Evolutionary conservation across 495 filamentous ascomycete species (phyloP).

Genomic region (Penicillium lividum): DNA sequence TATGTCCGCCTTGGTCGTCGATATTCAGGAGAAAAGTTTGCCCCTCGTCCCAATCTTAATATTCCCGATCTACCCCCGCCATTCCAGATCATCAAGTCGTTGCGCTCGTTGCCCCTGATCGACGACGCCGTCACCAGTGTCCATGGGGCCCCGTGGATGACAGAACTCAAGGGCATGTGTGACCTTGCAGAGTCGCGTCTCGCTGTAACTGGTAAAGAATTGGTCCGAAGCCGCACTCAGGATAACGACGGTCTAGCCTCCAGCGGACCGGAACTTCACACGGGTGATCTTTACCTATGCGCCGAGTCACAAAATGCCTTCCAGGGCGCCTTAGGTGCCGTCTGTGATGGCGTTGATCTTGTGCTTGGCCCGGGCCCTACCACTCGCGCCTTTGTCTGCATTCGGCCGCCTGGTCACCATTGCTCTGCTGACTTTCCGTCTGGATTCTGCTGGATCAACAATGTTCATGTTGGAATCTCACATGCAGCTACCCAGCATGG

Average conservation of each 20-base stretch:
- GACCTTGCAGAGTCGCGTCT: slow-evolving; percentile 72
- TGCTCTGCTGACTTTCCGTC: slow-evolving; percentile 86
- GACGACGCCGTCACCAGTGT: slow-evolving; percentile 76
- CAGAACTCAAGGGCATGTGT: slow-evolving; percentile 84
- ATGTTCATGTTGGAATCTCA: slow-evolving; percentile 94
- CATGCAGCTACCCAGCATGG: slow-evolving; percentile 80
- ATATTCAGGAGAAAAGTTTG: slow-evolving; percentile 69
- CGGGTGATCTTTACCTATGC: slow-evolving; percentile 88
- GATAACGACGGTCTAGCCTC: slow-evolving; percentile 41
- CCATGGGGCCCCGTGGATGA: slow-evolving; percentile 87
- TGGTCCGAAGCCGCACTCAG: slow-evolving; percentile 59
- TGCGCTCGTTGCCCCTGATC: slow-evolving; percentile 60
- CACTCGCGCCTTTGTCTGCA: slow-evolving; percentile 76
- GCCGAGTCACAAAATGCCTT: slow-evolving; percentile 81
- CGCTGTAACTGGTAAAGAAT: slow-evolving; percentile 70
- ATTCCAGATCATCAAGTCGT: slow-evolving; percentile 78
- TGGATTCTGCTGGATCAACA: slow-evolving; percentile 98
- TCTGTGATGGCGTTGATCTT: slow-evolving; percentile 86
- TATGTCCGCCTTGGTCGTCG: slow-evolving; percentile 83
- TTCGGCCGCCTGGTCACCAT: slow-evolving; percentile 90
- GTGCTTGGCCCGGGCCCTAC: slow-evolving; percentile 64
- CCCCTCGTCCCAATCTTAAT: slow-evolving; percentile 59
- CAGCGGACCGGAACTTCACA: slow-evolving; percentile 60
- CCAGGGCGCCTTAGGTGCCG: slow-evolving; percentile 84
- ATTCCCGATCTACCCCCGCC: slow-evolving; percentile 53